Evolutionary conservation across 2,329 filamentous ascomycete genomes (phyloP).

Genomic region (Fusarium hainanense): DNA sequence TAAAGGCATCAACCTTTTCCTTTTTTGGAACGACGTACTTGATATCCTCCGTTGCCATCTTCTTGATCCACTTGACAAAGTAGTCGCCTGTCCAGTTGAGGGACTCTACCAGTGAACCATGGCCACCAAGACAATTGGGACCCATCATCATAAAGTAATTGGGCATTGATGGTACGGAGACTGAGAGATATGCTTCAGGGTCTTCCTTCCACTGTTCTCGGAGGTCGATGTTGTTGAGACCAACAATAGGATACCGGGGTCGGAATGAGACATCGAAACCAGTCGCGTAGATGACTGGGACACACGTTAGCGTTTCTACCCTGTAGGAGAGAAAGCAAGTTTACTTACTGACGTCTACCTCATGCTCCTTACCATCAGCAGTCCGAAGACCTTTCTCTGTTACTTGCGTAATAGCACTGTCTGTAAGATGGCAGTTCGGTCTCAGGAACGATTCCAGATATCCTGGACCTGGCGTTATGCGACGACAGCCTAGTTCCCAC

Average conservation of each 20-base stretch:
- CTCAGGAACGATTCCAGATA: constrained; percentile 38
- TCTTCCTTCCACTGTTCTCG: constrained; percentile 62
- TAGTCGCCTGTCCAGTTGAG: constrained; percentile 43
- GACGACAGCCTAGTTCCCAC: constrained; percentile 38
- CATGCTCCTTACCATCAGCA: constrained; percentile 35
- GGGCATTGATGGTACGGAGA: constrained; percentile 47
- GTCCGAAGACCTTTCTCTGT: constrained; percentile 34
- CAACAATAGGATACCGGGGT: constrained; percentile 63
- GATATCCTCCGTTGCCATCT: constrained; percentile 40
- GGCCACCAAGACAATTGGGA: constrained; percentile 38
- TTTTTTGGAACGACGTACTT: constrained; percentile 37
- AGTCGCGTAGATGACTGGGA: constrained; percentile 62
- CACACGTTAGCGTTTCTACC: neutral
- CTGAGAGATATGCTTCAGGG: constrained; percentile 47
- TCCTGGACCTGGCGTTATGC: constrained; percentile 38
- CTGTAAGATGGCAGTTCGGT: constrained; percentile 36
- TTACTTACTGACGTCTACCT: constrained; percentile 41
- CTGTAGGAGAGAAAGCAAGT: neutral
- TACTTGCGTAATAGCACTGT: constrained; percentile 35
- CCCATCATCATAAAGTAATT: constrained; percentile 49
- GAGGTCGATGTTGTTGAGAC: constrained; percentile 59
- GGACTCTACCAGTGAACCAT: constrained; percentile 39
- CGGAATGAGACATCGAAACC: constrained; percentile 66
- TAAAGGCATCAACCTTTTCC: constrained; percentile 41
- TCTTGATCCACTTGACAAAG: constrained; percentile 43